Percentiles rank a stretch among this genome's conserved stretches.
These are phyloP conservation scores for Mallotus japonicus DNA, from an alignment of 441 rosid genomes.

Conservation along the genomic window DNA sequence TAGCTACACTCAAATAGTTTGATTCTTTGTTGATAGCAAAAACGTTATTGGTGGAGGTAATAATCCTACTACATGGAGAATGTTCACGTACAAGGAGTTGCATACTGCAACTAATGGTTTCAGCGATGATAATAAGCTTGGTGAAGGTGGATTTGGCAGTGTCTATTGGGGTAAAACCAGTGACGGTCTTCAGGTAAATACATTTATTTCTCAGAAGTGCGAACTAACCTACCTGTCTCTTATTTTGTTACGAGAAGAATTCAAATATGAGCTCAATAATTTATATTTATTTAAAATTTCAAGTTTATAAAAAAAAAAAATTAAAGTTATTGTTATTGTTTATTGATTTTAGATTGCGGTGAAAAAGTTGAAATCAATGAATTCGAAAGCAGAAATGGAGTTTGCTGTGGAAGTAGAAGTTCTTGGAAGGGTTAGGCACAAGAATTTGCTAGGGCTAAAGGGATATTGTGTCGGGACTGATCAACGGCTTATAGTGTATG, in stretches of 20 bases:
- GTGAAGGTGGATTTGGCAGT: conserved; percentile 93
- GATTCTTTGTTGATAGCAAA: conserved; percentile 8
- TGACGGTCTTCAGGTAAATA: conserved; percentile 82
- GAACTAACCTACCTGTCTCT: background rate
- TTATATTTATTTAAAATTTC: too few species aligned
- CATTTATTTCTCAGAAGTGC: too few species aligned
- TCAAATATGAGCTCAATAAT: too few species aligned
- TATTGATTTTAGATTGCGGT: conserved; percentile 69
- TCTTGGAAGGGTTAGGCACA: conserved; percentile 85
- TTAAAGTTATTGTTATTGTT: background rate
- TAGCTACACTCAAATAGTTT: background rate
- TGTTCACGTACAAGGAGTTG: conserved; percentile 74
- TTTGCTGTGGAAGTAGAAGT: conserved; percentile 89
- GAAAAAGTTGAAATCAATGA: conserved; percentile 90
- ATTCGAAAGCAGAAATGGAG: conserved; percentile 78
- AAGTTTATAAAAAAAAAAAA: background rate
- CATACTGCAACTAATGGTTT: conserved; percentile 85
- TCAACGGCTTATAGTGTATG: conserved; percentile 86
- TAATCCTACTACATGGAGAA: conserved; percentile 50
- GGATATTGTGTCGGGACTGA: conserved; percentile 92
- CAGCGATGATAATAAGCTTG: conserved; percentile 88
- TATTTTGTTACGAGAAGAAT: background rate
- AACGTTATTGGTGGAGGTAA: conserved; percentile 20
- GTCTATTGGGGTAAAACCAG: conserved; percentile 94
- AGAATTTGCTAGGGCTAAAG: conserved; percentile 71